Base-by-base conservation (phyloP, 345 rosid genomes). In the Citrus medica region DNA sequence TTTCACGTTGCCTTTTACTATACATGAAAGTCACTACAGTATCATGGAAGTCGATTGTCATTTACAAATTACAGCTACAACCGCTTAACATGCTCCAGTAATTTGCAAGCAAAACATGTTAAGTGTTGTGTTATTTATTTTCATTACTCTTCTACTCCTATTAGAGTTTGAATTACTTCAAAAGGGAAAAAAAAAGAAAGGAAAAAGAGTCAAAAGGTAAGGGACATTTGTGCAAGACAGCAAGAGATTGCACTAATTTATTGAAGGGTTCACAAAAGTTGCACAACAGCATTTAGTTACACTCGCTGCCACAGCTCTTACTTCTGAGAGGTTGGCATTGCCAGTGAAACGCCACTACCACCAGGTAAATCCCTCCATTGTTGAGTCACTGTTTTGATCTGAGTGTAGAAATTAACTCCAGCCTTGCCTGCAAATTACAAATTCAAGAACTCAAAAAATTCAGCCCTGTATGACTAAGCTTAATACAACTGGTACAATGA, bases 251-350 rank as follows among this genome's bases (percentile, higher is more conserved):
- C 14, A 30, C 37, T 62, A 22, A 61, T 51, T 79, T 76, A 76
- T 67, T 71, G 19, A 22, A 67, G 33, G 46, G 30, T 22, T 35
- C 32, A 74, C 12, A 73, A 37, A 72, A 53, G 56, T 73, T 74
- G 9, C 65, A 37, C 24, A 46, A 64, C 19, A 37, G 56, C 51
- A 61, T 63, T 19, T 51, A 33, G 30, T 73, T 65, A 75, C 63
- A 21, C 68, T 22, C 19, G 65, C 21, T 55, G 5, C 24, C 33
- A 67, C 58, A 24, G 27, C 38, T 83, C 84, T 66, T 83, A 84
- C 89, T 92, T 91, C 81, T 90, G 94, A 7, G 98, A 96, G 8
- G 97, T 96, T 16, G 99, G 99, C 99, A 96, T 96, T 58, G 98
- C 99, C n/a, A 96, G 89, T 24, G 98, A 96, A 74, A 94, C 91